phyloP scores from a whole-genome alignment of 169 alveolate genomes.

The Eimeria zaria region DNA sequence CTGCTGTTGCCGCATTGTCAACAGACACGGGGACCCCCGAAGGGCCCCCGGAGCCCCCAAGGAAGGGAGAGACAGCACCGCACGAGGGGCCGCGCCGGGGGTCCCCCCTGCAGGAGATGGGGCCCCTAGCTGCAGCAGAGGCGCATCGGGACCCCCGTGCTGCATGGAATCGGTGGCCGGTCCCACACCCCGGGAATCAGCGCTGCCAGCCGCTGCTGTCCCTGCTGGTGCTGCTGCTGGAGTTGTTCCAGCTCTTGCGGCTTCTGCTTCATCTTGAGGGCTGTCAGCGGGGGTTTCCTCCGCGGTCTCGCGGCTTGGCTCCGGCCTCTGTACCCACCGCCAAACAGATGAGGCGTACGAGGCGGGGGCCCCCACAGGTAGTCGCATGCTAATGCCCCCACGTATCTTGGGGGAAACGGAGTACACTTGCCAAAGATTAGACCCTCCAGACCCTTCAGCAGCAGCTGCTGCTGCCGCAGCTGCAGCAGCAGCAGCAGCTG shows the following conservation, averaged over 20 bases:
- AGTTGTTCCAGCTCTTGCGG: conserved; percentile 30
- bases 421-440: not conserved
- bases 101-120: not conserved
- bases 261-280: conserved; percentile 9
- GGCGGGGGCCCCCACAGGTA: conserved; percentile 57
- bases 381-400: conserved; percentile 59
- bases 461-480: not conserved
- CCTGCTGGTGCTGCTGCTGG: not conserved
- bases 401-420: conserved; percentile 13
- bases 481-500: not conserved
- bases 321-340: conserved; percentile 69
- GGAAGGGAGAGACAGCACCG: conserved; percentile 10
- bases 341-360: conserved; percentile 28
- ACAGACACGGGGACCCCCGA: not conserved
- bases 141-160: not conserved
- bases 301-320: not conserved
- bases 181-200: conserved; percentile 18
- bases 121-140: not conserved
- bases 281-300: conserved; percentile 31
- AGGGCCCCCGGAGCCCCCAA: not conserved
- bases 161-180: not conserved
- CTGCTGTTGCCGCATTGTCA: conserved; percentile 20
- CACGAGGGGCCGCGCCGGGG: conserved; percentile 21
- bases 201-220: not conserved
- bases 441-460: not conserved